Base-by-base conservation (phyloP, 352 stramenopile genomes). In the Phytophthora pistaciae region DNA sequence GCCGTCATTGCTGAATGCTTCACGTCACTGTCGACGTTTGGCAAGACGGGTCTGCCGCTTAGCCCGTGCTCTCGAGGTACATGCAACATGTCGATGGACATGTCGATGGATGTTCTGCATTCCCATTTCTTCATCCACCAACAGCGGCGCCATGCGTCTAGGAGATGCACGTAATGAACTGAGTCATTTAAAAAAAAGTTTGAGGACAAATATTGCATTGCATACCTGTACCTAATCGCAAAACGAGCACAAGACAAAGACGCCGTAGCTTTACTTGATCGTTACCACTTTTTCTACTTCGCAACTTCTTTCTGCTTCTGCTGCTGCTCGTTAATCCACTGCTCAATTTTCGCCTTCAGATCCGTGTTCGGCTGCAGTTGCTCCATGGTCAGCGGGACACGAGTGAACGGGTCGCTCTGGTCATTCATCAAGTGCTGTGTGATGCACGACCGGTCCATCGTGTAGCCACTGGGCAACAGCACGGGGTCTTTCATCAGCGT, bases 401-500 rank as follows among this genome's bases (percentile, higher is more conserved):
- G 92, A 68, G 97, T 99, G 83, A 99, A 99, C 29, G 98, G 98
- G 82, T 99, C 98, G 52, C 86, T 98, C 23, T 94, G 89, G 76
- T 99, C 93, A 83, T 99, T 99, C 57, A 99, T 75, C 62, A 99
- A 79, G 81, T 99, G 96, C 75, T 99, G 98, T 55, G 90, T 93
- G 72, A 99, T 99, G 10, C 94, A 98, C 14, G 91, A 84, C 25
- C 96, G 85, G 70, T 99, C 97, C 69, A 99, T 96, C 62, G 92
- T 82, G 68, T 96, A 90, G 9, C 89, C 89, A 64, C 94, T 98
- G 3, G 97, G 97, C 8, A 99, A 79, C 23, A 91, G 61, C 21
- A 99, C 96, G 10, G 98, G 98, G 83, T 99, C 97, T 60, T 90
- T 94, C 98, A 99, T 99, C 31, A 99, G 85, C 20, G 95, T 98